Percentiles rank a stretch among this genome's conserved stretches.
Evolutionary conservation across 768 basidiomycete genomes (phyloP).

Genomic region (Lenzites betulinus): DNA sequence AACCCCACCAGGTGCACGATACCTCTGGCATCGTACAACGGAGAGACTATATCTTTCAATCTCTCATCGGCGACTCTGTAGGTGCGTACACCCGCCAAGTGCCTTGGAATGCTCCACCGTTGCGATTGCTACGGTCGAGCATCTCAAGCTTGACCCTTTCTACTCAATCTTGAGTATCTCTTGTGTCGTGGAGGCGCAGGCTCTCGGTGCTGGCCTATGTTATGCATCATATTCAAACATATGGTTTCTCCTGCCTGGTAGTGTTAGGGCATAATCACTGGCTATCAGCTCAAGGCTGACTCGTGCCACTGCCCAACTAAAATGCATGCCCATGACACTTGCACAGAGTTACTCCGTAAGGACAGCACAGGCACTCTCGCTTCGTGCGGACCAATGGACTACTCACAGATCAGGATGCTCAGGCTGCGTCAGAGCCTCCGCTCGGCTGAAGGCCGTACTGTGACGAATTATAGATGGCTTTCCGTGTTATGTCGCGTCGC

Average conservation of each 20-base stretch:
- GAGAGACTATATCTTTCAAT: not conserved
- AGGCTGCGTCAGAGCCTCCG: too few species aligned
- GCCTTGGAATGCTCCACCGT: not conserved
- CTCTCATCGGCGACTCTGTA: not conserved
- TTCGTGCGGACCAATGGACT: too few species aligned
- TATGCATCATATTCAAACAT: not conserved
- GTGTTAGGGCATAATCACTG: not conserved
- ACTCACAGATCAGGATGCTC: too few species aligned
- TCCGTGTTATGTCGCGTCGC: too few species aligned
- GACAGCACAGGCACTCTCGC: not conserved
- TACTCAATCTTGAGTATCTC: not conserved
- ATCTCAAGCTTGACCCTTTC: not conserved
- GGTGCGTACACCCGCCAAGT: not conserved
- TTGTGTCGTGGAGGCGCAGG: too few species aligned
- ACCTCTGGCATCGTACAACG: not conserved
- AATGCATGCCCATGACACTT: not conserved
- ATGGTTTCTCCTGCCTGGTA: not conserved
- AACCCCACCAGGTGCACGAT: not conserved
- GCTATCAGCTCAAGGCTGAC: not conserved
- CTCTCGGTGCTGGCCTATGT: not conserved
- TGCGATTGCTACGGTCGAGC: slow-evolving; percentile 1
- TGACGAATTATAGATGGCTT: too few species aligned
- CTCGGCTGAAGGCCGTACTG: too few species aligned
- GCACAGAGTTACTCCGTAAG: not conserved
- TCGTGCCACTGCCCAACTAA: not conserved